These are phyloP conservation scores for Phialophora expanda DNA, from an alignment of 2,329 filamentous ascomycete genomes.

Conservation along the genomic window DNA sequence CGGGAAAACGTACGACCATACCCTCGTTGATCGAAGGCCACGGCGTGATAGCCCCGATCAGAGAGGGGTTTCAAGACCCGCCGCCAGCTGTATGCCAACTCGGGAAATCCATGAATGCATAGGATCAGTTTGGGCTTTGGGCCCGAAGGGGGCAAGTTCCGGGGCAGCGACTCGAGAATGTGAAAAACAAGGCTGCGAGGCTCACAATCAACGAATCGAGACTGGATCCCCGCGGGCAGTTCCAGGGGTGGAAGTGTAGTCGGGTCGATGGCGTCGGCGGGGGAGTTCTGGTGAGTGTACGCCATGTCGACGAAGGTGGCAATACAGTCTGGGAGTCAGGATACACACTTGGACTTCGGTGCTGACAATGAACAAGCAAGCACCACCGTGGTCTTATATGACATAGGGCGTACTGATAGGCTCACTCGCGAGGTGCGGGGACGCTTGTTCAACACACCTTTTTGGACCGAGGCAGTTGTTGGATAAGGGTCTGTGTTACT, in stretches of 20 bases:
- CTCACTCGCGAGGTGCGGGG: background rate
- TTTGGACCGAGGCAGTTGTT: background rate
- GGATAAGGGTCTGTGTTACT: background rate
- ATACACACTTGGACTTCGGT: background rate
- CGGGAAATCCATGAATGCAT: conserved; percentile 62
- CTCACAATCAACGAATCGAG: conserved; percentile 62
- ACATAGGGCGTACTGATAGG: background rate
- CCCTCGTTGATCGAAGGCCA: conserved; percentile 71
- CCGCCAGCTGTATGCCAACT: conserved; percentile 73
- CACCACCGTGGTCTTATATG: background rate
- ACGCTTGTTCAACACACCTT: background rate
- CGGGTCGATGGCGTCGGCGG: conserved; percentile 29
- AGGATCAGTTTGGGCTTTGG: conserved; percentile 36
- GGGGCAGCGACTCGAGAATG: conserved; percentile 40
- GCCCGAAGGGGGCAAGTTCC: conserved; percentile 15
- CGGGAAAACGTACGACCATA: conserved; percentile 67
- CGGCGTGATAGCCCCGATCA: conserved; percentile 65
- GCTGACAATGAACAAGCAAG: background rate
- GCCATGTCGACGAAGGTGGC: conserved; percentile 21
- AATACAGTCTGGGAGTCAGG: too few species aligned
- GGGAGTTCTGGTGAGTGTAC: conserved; percentile 35
- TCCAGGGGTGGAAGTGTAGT: conserved; percentile 52
- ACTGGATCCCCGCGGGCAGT: conserved; percentile 61
- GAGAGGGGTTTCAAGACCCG: conserved; percentile 66
- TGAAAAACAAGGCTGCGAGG: conserved; percentile 66